A percentile compares a stretch with the other conserved stretches of the same genome.
Conservation (phyloP, 2,329 filamentous ascomycete species). For the Sordariomycetes sp. region DNA sequence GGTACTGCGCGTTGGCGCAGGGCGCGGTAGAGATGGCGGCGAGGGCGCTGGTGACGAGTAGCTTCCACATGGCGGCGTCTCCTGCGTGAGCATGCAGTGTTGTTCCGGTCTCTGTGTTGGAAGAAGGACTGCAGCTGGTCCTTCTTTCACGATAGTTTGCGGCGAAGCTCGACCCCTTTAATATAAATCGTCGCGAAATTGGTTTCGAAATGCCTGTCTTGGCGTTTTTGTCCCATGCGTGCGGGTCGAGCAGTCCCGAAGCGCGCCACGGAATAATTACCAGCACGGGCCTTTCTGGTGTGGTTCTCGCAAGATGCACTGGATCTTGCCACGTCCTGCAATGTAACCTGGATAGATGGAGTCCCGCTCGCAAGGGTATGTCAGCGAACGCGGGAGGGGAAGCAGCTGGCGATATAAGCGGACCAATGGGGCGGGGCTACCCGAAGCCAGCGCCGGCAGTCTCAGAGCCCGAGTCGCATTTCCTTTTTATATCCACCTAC, state of each 20-base stretch:
- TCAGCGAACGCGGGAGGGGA: no score
- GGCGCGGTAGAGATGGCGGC: slow-evolving; percentile 7
- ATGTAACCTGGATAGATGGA: no score
- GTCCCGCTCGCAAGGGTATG: no score
- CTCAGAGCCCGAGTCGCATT: no score
- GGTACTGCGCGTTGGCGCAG: slow-evolving; percentile 4
- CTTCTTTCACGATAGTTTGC: neutral
- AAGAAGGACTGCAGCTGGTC: neutral
- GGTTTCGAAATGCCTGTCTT: neutral
- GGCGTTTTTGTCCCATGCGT: neutral
- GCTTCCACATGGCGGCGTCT: neutral
- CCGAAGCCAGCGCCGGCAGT: no score
- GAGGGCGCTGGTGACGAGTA: slow-evolving; percentile 11
- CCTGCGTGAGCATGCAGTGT: neutral
- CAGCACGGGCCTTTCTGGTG: neutral
- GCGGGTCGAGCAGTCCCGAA: neutral
- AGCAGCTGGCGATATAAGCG: no score
- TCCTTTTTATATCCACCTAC: no score
- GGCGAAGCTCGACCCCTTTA: neutral
- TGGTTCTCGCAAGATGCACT: no score
- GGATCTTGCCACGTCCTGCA: no score
- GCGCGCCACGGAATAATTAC: neutral
- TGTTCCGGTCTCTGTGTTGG: neutral
- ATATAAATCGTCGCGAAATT: neutral
- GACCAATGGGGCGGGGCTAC: no score